phyloP scores from a whole-genome alignment of 345 rosid genomes.

The Euphorbia peplus region DNA sequence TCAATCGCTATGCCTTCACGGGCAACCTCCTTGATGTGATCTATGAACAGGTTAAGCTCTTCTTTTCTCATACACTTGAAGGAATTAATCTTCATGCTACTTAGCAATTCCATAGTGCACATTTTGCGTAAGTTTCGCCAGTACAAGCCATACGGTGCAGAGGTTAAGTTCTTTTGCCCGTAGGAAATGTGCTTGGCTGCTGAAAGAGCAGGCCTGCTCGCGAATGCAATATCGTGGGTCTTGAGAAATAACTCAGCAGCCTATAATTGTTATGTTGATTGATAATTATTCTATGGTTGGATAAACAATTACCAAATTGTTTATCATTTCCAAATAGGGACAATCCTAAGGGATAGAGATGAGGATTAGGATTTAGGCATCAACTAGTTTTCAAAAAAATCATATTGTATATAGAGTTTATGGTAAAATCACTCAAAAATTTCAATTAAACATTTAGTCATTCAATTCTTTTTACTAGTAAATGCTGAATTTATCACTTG shows the following conservation, averaged over 20 bases:
- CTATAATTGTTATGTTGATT: too few species aligned
- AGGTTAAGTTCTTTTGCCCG: slow-evolving; percentile 21
- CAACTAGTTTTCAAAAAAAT: too few species aligned
- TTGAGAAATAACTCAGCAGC: slow-evolving; percentile 42
- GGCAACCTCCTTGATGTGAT: slow-evolving; percentile 20
- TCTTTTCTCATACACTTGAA: slow-evolving; percentile 34
- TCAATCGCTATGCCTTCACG: slow-evolving; percentile 24
- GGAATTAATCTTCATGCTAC: slow-evolving; percentile 28
- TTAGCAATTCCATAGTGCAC: slow-evolving; percentile 42
- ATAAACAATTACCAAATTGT: too few species aligned
- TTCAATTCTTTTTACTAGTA: too few species aligned
- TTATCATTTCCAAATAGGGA: too few species aligned
- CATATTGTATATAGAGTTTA: too few species aligned
- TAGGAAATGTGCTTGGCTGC: slow-evolving; percentile 26
- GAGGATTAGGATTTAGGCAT: too few species aligned
- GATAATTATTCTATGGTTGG: too few species aligned
- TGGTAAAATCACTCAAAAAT: too few species aligned
- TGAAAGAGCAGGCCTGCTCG: slow-evolving; percentile 29
- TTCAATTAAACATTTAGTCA: too few species aligned
- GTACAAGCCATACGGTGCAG: slow-evolving; percentile 32
- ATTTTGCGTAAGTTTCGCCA: slow-evolving; percentile 43
- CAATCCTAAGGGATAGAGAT: too few species aligned
- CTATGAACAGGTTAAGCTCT: slow-evolving; percentile 31
- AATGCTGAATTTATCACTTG: too few species aligned
- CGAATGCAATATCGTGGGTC: slow-evolving; percentile 40